These are phyloP conservation scores for Kazachstania martiniae DNA, from an alignment of 805 yeast genomes.

Conservation along the genomic window DNA sequence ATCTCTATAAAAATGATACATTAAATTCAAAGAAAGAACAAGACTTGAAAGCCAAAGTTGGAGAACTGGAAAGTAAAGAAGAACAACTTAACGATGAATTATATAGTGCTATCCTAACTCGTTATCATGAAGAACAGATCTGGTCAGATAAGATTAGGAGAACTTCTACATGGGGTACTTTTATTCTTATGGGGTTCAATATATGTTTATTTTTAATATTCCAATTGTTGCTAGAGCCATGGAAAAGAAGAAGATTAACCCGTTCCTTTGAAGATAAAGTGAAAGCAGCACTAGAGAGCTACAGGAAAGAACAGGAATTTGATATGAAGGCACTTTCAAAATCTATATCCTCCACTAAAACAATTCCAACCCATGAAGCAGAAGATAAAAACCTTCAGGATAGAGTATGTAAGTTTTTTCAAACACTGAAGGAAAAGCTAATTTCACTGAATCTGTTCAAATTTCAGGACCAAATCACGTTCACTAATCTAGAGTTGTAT, in stretches of 20 bases:
- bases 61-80: conserved; percentile 45
- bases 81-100: conserved; percentile 62
- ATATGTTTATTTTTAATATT: conserved; percentile 66
- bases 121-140: conserved; percentile 94
- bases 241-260: conserved; percentile 77
- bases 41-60: conserved; percentile 37
- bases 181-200: conserved; percentile 80
- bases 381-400: not conserved
- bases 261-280: conserved; percentile 78
- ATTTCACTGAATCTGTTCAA: too few relatives aligned
- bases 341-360: too few relatives aligned
- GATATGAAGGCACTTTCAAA: not conserved
- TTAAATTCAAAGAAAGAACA: conserved; percentile 51
- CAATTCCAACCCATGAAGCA: not conserved
- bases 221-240: conserved; percentile 85
- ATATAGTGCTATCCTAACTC: conserved; percentile 65
- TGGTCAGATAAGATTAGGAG: conserved; percentile 96
- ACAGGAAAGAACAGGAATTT: conserved; percentile 2
- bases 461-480: too few relatives aligned
- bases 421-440: not conserved
- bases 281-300: conserved; percentile 37
- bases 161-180: conserved; percentile 95
- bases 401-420: too few relatives aligned
- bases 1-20: conserved; percentile 72
- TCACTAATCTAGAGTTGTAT: too few relatives aligned